Evolutionary conservation across 352 stramenopile species (phyloP).

Genomic region (Phytopythium cucurbitacearum): DNA sequence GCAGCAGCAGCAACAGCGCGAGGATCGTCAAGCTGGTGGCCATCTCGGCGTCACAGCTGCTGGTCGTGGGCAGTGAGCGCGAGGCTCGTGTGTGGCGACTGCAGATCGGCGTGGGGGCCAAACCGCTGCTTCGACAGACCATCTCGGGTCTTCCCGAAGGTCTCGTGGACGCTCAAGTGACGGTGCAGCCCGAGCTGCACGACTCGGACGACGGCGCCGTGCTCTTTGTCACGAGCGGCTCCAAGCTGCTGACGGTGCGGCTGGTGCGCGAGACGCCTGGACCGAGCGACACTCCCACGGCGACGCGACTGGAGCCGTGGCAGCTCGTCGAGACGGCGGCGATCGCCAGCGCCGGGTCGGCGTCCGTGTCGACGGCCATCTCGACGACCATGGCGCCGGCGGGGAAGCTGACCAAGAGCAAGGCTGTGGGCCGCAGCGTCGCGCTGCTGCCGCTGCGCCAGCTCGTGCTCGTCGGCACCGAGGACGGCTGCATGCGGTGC

Average conservation of each 20-base stretch:
- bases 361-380: conserved; percentile 17
- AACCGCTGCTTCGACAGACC: conserved; percentile 36
- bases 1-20: conserved; percentile 2
- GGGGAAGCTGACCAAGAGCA: conserved; percentile 43
- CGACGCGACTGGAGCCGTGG: conserved; percentile 41
- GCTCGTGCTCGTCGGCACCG: conserved; percentile 49
- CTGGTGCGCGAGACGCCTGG: conserved; percentile 30
- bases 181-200: conserved; percentile 30
- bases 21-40: conserved; percentile 49
- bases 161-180: conserved; percentile 38
- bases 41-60: conserved; percentile 46
- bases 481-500: conserved; percentile 63
- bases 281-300: conserved; percentile 6
- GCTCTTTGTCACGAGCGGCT: conserved; percentile 35
- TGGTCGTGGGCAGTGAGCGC: conserved; percentile 59
- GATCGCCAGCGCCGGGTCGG: too few relatives aligned
- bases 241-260: conserved; percentile 38
- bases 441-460: conserved; percentile 55
- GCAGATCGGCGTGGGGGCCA: conserved; percentile 18
- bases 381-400: background rate
- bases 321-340: conserved; percentile 34
- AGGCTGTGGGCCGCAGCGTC: conserved; percentile 30
- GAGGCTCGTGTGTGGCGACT: conserved; percentile 68
- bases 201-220: conserved; percentile 22
- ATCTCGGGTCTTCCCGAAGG: conserved; percentile 55